These are phyloP conservation scores for Apiospora pterosperma DNA, from an alignment of 2,329 filamentous ascomycete genomes.

Conservation along the genomic window DNA sequence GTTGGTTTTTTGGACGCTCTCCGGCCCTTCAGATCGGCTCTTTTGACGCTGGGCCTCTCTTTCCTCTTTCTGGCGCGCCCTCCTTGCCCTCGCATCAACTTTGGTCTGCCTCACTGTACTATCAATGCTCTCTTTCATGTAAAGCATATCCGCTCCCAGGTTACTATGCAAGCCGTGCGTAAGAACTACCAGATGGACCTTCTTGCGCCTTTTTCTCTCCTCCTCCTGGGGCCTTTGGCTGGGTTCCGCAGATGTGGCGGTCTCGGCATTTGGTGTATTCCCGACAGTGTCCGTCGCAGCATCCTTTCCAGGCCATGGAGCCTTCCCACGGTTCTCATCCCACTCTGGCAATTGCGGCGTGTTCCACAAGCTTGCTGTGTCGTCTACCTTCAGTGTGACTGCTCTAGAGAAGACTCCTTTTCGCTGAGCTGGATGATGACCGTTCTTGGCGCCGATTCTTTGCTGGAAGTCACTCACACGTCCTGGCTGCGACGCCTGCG, in stretches of 20 bases:
- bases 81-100: slow-evolving; percentile 62
- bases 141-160: slow-evolving; percentile 92
- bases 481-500: slow-evolving; percentile 60
- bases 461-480: slow-evolving; percentile 75
- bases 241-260: slow-evolving; percentile 6
- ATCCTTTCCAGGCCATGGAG: slow-evolving; percentile 21
- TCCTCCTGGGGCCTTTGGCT: slow-evolving; percentile 8
- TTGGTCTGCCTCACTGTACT: slow-evolving; percentile 72
- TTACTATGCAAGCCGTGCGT: slow-evolving; percentile 97
- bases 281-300: slow-evolving; percentile 17
- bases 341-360: slow-evolving; percentile 76
- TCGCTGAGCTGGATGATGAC: slow-evolving; percentile 57
- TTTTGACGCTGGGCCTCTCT: slow-evolving; percentile 17
- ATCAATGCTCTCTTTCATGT: slow-evolving; percentile 95
- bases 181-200: slow-evolving; percentile 84
- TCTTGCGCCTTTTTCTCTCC: slow-evolving; percentile 49
- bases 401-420: slow-evolving; percentile 84
- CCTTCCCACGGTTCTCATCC: slow-evolving; percentile 38
- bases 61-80: slow-evolving; percentile 44
- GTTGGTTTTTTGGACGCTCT: neutral
- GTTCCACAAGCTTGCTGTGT: slow-evolving; percentile 89
- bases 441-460: slow-evolving; percentile 52
- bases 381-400: slow-evolving; percentile 74
- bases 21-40: slow-evolving; percentile 5
- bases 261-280: slow-evolving; percentile 8